Evolutionary conservation across 106 monocot genomes (phyloP), one percentile per base, ranked within the genome.

Genomic region (Apostasia shenzhenica): DNA sequence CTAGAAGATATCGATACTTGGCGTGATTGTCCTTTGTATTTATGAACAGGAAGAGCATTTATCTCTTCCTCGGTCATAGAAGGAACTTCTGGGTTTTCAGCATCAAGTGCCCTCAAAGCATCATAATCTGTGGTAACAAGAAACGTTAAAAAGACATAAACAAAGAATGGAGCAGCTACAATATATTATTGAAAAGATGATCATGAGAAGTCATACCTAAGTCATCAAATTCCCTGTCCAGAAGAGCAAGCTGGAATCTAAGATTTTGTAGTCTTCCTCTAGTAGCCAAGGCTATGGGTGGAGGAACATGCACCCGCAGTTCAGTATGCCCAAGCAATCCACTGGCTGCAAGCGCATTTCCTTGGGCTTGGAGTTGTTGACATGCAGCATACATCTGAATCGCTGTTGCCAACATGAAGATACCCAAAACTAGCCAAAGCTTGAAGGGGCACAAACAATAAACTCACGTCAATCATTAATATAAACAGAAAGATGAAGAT

Each of bases 61-160:
- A 99, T 99, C 77, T 99, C 97, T 49, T 89, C 92, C 61, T 99
- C 97, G 55, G 69, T 92, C 97, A 99, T 99, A 52, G 97, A 84
- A 79, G 86, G 85, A 77, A 76, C 57, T 54, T 78, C 81, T 39
- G 82, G 84, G 55, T 50, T 76, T 12, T 99, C 92, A 10, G 75
- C 75, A 71, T 99, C 97, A 55, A 99, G 70, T 54, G 89, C 89
- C 73, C 97, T 92, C 45, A 99, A 74, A 38, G 92, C 71, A 85
- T 99, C 97, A 85, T 99, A 99, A 74, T 99, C 97, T 99, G 65
- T 37, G 72, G 54, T 2, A 55, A 66, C 9, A 54, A 57, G 26
- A 1, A 26, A 26, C 26, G 0, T 26, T 26, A 26, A 59, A 59
- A 47, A 61, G 0, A 44, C 3, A 43, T 62, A 13, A 68, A 51